Evolutionary conservation across 345 rosid species (phyloP), one percentile per base, ranked within the genome.

Genomic region (Passiflora organensis): DNA sequence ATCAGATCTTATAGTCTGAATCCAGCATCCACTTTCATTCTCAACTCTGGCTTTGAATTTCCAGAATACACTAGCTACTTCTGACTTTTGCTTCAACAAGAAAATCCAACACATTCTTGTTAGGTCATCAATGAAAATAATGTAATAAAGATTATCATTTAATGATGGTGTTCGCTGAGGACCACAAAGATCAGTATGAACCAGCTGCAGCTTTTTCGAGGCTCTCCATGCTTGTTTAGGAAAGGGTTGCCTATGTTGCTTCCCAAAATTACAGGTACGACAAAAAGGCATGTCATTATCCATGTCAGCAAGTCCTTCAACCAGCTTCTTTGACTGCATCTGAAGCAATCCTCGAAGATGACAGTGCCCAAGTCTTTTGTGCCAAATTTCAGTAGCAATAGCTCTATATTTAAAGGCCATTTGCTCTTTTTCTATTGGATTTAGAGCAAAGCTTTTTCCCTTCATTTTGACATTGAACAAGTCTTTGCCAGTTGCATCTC

Each of bases 21-120:
- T 0, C 8, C 22, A 13, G 18, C 21, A 16, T 1, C 13, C 1
- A 16, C 12, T 5, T 14, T 48, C 1, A 0, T 0, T 6, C 23
- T 48, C 53, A 1, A 1, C 1, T 9, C 0, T 0, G 21, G 0
- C 10, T 6, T 48, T 48, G 2, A 48, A 48, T n/a, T n/a, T n/a
- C n/a, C n/a, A n/a, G n/a, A n/a, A n/a, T 1, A 5, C 13, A 21
- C 0, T 0, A 1, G n/a, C 10, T 1, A 48, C 17, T 11, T 21
- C 11, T 1, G 1, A 1, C 0, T 48, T 46, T 10, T 3, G 1
- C 23, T 15, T 48, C 0, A 24, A 8, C 6, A 48, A 22, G 14
- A 11, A 48, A 24, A 48, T 8, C 53, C 53, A 48, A 0, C 1
- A 13, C 1, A 6, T 21, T 10, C 13, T 21, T 0, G 1, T 24